A percentile compares a stretch with the other conserved stretches of the same genome.
Evolutionary conservation across 495 filamentous ascomycete genomes (phyloP).

Genomic region (Neurospora sp.): DNA sequence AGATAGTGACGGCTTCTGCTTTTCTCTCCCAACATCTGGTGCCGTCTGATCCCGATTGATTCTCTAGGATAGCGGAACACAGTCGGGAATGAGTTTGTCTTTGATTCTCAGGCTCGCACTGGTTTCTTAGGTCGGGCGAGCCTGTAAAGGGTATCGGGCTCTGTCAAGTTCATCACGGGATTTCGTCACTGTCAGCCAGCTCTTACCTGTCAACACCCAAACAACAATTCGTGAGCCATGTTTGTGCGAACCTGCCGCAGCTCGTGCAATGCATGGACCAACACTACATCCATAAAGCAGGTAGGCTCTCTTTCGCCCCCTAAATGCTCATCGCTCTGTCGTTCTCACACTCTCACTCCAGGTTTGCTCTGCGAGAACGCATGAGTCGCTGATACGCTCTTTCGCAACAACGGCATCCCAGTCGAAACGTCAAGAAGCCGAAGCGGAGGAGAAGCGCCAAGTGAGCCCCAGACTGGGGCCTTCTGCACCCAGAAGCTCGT

Average conservation of each 20-base stretch:
- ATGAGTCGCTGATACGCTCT: neutral
- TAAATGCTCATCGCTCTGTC: neutral
- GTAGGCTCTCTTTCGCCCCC: neutral
- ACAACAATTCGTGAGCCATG: neutral
- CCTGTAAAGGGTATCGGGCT: neutral
- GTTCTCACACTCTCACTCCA: neutral
- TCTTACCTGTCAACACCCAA: neutral
- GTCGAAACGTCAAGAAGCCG: neutral
- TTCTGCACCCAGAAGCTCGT: constrained; percentile 8
- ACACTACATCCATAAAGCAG: neutral
- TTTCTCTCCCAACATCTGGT: neutral
- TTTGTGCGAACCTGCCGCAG: neutral
- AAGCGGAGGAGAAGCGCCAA: neutral
- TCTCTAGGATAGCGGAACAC: neutral
- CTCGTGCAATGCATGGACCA: neutral
- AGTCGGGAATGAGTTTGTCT: neutral
- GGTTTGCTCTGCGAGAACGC: neutral
- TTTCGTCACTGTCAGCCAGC: neutral
- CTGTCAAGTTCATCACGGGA: neutral
- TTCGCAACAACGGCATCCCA: neutral
- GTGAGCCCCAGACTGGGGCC: neutral
- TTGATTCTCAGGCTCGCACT: neutral
- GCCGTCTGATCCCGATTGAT: neutral
- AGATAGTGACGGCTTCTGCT: neutral
- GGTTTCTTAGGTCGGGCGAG: neutral